Conservation (phyloP, 2,329 filamentous ascomycete species). For the Eurotiales sp. region DNA sequence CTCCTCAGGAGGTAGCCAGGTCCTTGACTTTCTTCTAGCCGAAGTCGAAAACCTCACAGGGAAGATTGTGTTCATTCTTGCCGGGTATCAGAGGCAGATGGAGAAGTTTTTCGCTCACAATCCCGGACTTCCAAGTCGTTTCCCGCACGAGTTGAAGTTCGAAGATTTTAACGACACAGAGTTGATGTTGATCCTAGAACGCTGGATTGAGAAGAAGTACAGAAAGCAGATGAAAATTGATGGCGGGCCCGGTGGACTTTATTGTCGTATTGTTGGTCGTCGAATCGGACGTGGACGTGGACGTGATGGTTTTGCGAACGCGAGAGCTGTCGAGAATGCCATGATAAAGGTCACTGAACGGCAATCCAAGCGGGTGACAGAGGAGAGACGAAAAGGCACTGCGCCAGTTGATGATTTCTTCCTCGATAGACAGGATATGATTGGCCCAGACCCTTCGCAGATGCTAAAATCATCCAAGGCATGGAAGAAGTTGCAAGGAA, state of each 20-base stretch:
- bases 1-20: constrained; percentile 54
- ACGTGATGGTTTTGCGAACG: constrained; percentile 68
- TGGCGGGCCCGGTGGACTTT: constrained; percentile 57
- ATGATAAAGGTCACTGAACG: constrained; percentile 53
- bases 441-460: constrained; percentile 62
- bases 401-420: constrained; percentile 53
- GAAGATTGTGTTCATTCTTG: constrained; percentile 67
- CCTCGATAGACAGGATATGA: constrained; percentile 64
- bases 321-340: constrained; percentile 63
- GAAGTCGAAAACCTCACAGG: constrained; percentile 70
- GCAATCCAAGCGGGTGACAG: constrained; percentile 55
- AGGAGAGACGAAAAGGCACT: constrained; percentile 41
- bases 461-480: constrained; percentile 52
- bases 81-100: constrained; percentile 72
- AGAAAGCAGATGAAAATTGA: constrained; percentile 56
- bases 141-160: constrained; percentile 64
- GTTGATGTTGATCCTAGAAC: constrained; percentile 57
- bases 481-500: constrained; percentile 55
- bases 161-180: constrained; percentile 66
- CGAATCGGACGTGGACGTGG: constrained; percentile 62
- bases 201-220: constrained; percentile 55
- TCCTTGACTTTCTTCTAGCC: constrained; percentile 67
- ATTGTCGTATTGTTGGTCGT: constrained; percentile 58
- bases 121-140: constrained; percentile 64
- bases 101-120: constrained; percentile 73